Conservation (phyloP, 495 filamentous ascomycete species). For the Tirmania nivea region DNA sequence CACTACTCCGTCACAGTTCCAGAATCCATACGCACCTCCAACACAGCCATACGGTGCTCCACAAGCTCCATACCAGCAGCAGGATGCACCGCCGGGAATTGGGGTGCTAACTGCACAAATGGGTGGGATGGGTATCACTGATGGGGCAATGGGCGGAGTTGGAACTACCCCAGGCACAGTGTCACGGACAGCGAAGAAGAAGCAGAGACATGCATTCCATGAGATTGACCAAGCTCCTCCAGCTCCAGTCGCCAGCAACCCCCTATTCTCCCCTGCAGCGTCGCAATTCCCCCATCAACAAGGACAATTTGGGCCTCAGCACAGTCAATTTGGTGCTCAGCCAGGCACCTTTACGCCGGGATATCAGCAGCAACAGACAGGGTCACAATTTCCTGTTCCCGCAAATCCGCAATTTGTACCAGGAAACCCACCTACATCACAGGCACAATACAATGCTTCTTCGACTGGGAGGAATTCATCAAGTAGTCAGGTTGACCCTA, state of each 20-base stretch:
- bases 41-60: slow-evolving; percentile 21
- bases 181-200: slow-evolving; percentile 50
- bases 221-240: slow-evolving; percentile 46
- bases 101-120: slow-evolving; percentile 64
- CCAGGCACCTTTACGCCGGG: slow-evolving; percentile 24
- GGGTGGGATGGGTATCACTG: slow-evolving; percentile 54
- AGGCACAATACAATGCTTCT: slow-evolving; percentile 26
- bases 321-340: slow-evolving; percentile 19
- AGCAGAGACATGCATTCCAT: slow-evolving; percentile 84
- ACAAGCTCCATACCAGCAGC: slow-evolving; percentile 19
- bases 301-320: slow-evolving; percentile 24
- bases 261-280: slow-evolving; percentile 49
- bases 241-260: slow-evolving; percentile 34
- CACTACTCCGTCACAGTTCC: slow-evolving; percentile 13
- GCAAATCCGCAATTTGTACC: slow-evolving; percentile 37
- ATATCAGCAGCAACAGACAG: slow-evolving; percentile 26
- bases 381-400: slow-evolving; percentile 39
- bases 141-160: slow-evolving; percentile 30
- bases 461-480: slow-evolving; percentile 25
- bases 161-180: slow-evolving; percentile 23
- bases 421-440: slow-evolving; percentile 34
- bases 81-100: slow-evolving; percentile 20
- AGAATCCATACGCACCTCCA: slow-evolving; percentile 16
- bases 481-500: slow-evolving; percentile 64
- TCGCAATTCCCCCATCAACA: slow-evolving; percentile 24